Percentiles rank a stretch among this genome's conserved stretches.
These are phyloP conservation scores for Hansfordia pulvinata DNA, from an alignment of 2,329 filamentous ascomycete genomes.

Conservation along the genomic window DNA sequence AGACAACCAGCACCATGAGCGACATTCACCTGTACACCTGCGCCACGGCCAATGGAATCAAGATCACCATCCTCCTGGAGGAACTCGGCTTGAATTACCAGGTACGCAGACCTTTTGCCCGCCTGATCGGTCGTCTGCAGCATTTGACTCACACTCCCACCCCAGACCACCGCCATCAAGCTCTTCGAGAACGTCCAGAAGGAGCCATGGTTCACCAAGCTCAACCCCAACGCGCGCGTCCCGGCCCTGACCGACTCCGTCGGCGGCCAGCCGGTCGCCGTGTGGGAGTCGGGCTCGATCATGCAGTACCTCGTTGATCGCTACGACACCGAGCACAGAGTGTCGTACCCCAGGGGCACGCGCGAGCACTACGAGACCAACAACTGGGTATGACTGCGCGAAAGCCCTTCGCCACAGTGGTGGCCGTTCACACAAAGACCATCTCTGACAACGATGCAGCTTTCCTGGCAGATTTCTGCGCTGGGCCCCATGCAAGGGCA, in stretches of 20 bases:
- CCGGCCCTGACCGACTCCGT: conserved; percentile 70
- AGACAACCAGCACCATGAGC: no score
- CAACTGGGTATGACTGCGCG: conserved; percentile 48
- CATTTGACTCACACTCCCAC: no score
- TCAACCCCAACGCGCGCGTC: conserved; percentile 89
- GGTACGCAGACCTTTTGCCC: no score
- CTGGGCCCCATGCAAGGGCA: conserved; percentile 76
- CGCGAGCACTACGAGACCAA: conserved; percentile 68
- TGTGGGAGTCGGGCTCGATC: conserved; percentile 79
- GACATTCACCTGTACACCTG: conserved; percentile 74
- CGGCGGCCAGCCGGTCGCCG: conserved; percentile 57
- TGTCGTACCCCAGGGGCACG: conserved; percentile 61
- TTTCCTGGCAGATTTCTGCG: conserved; percentile 67
- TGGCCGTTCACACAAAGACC: no score
- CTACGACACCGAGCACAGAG: conserved; percentile 71
- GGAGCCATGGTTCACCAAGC: conserved; percentile 73
- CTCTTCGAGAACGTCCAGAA: conserved; percentile 68
- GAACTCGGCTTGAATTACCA: conserved; percentile 75
- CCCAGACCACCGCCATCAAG: conserved; percentile 46
- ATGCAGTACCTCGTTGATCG: conserved; percentile 71
- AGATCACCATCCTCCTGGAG: conserved; percentile 71
- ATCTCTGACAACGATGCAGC: conserved; percentile 20
- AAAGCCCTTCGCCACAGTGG: neutral
- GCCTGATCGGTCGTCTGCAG: no score
- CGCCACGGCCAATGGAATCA: conserved; percentile 79